Base-by-base conservation (phyloP, 805 yeast genomes). In the Candida nanaspora region DNA sequence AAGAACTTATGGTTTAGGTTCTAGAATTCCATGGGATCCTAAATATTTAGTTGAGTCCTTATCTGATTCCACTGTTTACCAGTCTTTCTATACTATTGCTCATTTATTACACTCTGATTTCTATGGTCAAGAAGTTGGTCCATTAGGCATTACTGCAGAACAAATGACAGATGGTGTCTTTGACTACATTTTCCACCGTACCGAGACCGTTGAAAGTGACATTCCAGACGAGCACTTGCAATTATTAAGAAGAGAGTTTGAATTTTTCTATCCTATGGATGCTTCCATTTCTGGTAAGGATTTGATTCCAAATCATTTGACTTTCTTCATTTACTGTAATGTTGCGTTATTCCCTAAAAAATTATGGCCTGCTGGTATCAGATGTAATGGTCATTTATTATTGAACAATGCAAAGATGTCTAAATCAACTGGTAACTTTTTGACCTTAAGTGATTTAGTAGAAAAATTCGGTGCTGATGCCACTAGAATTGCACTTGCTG, bases 351-450 rank as follows among this genome's bases (percentile, higher is more conserved):
- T 93, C 83, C 93, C 93, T 41, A 82, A 80, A 70, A 71, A 74
- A 53, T 78, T 76, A 72, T 93, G 98, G 98, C 98, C 98, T 47
- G 74, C 65, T 52, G 96, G 97, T 62, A 75, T 93, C 48, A 82
- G 98, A 67, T 85, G 86, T 48, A 93, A 93, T 56, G 98, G 98
- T 51, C 98, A 93, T 62, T 76, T 93, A 68, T 65, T 93, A 73
- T 76, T 93, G 63, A 93, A 93, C 70, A 91, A 93, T 61, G 93
- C 91, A 54, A 93, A 93, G 76, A 93, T 93, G 98, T 82, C 97
- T 41, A 93, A 93, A 65, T 84, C 95, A 26, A 91, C 98, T 26
- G 98, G 98, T 67, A 93, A 93, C 70, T 93, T 93, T 62, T 72
- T 86, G 80, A 93, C 98, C 39, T 71, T 93, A 62, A 76, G 80